These are phyloP conservation scores for Staphylotrichum longicolle DNA, from an alignment of 495 filamentous ascomycete species.

Conservation along the genomic window DNA sequence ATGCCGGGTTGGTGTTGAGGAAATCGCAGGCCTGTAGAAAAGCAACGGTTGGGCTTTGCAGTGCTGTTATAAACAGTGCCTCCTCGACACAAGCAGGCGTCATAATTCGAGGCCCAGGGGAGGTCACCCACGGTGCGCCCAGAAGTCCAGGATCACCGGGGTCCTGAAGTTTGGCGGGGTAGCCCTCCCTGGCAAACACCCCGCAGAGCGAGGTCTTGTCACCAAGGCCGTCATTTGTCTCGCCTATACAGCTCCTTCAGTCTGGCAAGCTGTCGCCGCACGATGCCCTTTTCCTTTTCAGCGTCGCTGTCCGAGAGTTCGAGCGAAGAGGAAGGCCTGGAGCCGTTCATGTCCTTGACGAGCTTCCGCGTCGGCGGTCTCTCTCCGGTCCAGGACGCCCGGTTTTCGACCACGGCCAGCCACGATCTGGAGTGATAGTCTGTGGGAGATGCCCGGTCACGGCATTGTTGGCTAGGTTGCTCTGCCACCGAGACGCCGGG, in stretches of 20 bases:
- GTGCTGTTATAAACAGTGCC: no score
- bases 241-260: conserved; percentile 32
- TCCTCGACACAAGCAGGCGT: no score
- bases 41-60: no score
- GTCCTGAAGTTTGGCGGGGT: conserved; percentile 1
- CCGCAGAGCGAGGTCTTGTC: no score
- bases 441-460: conserved; percentile 5
- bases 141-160: not conserved
- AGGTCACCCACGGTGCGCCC: no score
- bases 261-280: conserved; percentile 28
- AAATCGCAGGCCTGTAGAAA: no score
- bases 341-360: conserved; percentile 32
- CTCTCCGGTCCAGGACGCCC: conserved; percentile 24
- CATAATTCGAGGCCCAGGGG: no score
- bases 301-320: conserved; percentile 31
- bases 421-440: conserved; percentile 23
- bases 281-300: conserved; percentile 29
- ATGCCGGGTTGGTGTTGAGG: conserved; percentile 14
- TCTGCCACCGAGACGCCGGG: not conserved
- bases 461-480: not conserved
- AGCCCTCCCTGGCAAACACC: not conserved
- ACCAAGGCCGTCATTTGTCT: conserved; percentile 16
- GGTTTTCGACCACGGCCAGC: conserved; percentile 26
- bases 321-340: conserved; percentile 29
- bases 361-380: conserved; percentile 32